A percentile compares a stretch with the other conserved stretches of the same genome.
Evolutionary conservation across 768 basidiomycete genomes (phyloP).

Genomic region (Cystobasidiopsis lactophilus): DNA sequence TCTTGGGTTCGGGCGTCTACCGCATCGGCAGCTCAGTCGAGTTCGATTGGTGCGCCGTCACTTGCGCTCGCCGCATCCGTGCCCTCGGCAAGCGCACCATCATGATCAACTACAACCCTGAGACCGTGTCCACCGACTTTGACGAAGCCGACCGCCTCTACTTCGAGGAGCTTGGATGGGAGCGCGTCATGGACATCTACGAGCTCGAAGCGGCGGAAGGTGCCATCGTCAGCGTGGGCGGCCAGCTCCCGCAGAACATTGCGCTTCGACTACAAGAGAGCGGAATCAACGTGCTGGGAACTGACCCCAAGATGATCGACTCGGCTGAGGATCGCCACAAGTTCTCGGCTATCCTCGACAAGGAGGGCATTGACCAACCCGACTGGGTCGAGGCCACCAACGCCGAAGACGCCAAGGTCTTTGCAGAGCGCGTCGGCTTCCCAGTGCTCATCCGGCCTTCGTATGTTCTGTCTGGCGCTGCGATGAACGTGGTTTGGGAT

Average conservation of each 20-base stretch:
- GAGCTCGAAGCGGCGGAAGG: conserved; percentile 82
- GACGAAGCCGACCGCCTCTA: conserved; percentile 98
- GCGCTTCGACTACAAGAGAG: conserved; percentile 78
- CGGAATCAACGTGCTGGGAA: conserved; percentile 83
- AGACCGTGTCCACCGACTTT: conserved; percentile 97
- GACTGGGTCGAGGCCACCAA: conserved; percentile 83
- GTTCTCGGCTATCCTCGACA: conserved; percentile 89
- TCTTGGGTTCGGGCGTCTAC: conserved; percentile 92
- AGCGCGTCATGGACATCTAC: conserved; percentile 99
- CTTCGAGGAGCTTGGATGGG: conserved; percentile 94
- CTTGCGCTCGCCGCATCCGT: conserved; percentile 76
- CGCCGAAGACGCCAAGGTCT: conserved; percentile 71
- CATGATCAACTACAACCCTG: conserved; percentile 99
- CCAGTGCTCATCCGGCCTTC: conserved; percentile 96
- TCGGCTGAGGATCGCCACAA: conserved; percentile 97
- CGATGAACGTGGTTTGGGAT: conserved; percentile 96
- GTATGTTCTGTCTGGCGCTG: conserved; percentile 92
- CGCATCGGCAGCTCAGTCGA: conserved; percentile 96
- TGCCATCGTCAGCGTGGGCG: conserved; percentile 89
- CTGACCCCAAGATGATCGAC: conserved; percentile 85
- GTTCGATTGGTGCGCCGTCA: conserved; percentile 99
- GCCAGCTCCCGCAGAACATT: conserved; percentile 96
- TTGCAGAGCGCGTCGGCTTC: conserved; percentile 71
- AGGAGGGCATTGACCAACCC: conserved; percentile 86
- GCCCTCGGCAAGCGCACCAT: conserved; percentile 84